phyloP scores from a whole-genome alignment of 768 basidiomycete genomes.

The Russula sp. region DNA sequence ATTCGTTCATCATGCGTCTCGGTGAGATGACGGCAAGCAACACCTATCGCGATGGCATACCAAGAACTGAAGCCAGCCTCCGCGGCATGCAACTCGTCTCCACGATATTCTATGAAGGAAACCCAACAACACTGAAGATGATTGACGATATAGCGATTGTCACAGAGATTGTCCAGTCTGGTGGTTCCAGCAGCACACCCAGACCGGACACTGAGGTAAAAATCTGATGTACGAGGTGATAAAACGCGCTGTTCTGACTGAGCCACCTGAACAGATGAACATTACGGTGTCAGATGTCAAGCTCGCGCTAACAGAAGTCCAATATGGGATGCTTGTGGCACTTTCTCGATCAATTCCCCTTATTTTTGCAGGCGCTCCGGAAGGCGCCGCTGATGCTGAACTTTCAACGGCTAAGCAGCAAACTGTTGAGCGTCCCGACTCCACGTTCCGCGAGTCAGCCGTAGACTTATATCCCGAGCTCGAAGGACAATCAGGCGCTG shows the following conservation, averaged over 20 bases:
- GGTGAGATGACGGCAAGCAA: slow-evolving; percentile 89
- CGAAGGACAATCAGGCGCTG: slow-evolving; percentile 35
- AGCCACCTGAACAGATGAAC: slow-evolving; percentile 47
- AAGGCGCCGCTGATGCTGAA: slow-evolving; percentile 39
- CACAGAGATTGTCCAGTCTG: slow-evolving; percentile 64
- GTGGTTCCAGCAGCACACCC: slow-evolving; percentile 47
- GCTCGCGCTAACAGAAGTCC: slow-evolving; percentile 76
- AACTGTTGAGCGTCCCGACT: slow-evolving; percentile 23
- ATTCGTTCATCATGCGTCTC: slow-evolving; percentile 75
- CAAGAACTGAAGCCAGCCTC: slow-evolving; percentile 70
- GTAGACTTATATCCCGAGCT: slow-evolving; percentile 61
- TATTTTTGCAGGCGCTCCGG: slow-evolving; percentile 51
- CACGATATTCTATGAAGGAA: slow-evolving; percentile 48
- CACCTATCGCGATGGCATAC: slow-evolving; percentile 53
- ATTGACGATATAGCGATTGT: slow-evolving; percentile 85
- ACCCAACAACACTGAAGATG: slow-evolving; percentile 67
- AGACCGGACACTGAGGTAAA: slow-evolving; percentile 75
- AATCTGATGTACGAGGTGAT: slow-evolving; percentile 1
- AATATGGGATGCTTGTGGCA: slow-evolving; percentile 69
- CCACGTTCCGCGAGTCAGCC: slow-evolving; percentile 29
- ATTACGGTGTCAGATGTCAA: slow-evolving; percentile 81
- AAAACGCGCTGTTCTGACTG: slow-evolving; percentile 8
- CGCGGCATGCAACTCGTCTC: slow-evolving; percentile 83
- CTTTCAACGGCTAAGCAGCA: slow-evolving; percentile 29
- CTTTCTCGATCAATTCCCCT: slow-evolving; percentile 67